Conservation (phyloP, 306 rosid species). For the Quercus robur region DNA sequence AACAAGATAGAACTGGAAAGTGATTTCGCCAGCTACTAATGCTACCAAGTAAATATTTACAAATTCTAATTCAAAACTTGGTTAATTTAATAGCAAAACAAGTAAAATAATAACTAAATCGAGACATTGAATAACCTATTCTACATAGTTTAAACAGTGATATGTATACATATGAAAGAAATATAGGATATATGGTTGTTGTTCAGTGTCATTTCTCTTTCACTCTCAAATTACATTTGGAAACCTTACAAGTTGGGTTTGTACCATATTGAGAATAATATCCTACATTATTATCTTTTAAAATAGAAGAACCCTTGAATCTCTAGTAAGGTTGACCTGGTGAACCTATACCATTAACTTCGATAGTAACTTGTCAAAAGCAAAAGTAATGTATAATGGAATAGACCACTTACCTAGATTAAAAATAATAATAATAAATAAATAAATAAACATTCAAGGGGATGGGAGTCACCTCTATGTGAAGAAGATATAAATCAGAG, state of each 20-base stretch:
- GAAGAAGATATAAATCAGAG: constrained; percentile 94
- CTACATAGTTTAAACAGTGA: neutral
- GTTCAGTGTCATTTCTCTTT: neutral
- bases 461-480: constrained; percentile 66
- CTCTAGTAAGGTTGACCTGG: too few relatives aligned
- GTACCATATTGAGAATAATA: neutral
- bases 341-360: too few relatives aligned
- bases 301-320: neutral
- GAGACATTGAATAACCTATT: too few relatives aligned
- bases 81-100: too few relatives aligned
- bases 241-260: neutral
- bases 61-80: too few relatives aligned
- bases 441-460: neutral
- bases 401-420: too few relatives aligned
- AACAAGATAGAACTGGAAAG: neutral
- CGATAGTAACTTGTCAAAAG: too few relatives aligned
- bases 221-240: neutral
- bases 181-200: neutral
- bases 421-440: neutral
- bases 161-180: neutral
- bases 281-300: neutral
- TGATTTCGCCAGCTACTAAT: too few relatives aligned
- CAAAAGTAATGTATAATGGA: too few relatives aligned
- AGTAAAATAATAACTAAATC: neutral
- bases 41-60: too few relatives aligned